Percentiles rank a stretch among this genome's conserved stretches.
Evolutionary conservation across 2,329 filamentous ascomycete genomes (phyloP).

Genomic region (Cladophialophora bantiana): DNA sequence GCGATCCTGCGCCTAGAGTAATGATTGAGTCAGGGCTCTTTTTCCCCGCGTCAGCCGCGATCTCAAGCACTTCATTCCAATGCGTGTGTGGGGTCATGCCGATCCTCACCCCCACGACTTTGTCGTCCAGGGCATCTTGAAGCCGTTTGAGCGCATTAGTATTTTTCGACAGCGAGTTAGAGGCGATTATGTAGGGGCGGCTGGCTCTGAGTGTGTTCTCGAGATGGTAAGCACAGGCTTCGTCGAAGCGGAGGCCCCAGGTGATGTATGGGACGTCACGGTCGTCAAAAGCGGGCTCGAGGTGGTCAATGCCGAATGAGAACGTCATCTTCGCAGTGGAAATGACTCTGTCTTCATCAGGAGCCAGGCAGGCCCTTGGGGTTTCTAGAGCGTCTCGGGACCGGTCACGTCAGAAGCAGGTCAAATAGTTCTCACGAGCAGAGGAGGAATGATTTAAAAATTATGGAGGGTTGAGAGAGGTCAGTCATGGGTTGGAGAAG

Average conservation of each 20-base stretch:
- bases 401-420: background rate
- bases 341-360: background rate
- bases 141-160: slow-evolving; percentile 56
- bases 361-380: background rate
- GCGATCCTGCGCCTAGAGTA: slow-evolving; percentile 62
- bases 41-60: slow-evolving; percentile 44
- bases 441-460: background rate
- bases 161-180: slow-evolving; percentile 56
- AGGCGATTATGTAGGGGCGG: slow-evolving; percentile 61
- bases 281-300: slow-evolving; percentile 47
- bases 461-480: background rate
- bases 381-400: background rate
- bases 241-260: slow-evolving; percentile 56
- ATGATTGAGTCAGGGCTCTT: slow-evolving; percentile 56
- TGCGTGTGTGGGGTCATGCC: slow-evolving; percentile 64
- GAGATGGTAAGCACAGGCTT: slow-evolving; percentile 56
- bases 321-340: slow-evolving; percentile 21
- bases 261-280: slow-evolving; percentile 52
- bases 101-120: slow-evolving; percentile 55
- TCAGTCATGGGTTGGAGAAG: background rate
- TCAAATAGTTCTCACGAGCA: background rate
- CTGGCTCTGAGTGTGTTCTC: slow-evolving; percentile 53
- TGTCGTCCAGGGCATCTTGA: slow-evolving; percentile 49
- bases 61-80: slow-evolving; percentile 60
- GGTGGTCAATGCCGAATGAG: slow-evolving; percentile 42